Evolutionary conservation across 2,329 filamentous ascomycete species (phyloP), one percentile per base, ranked within the genome.

Genomic region (Colletotrichum shisoi): DNA sequence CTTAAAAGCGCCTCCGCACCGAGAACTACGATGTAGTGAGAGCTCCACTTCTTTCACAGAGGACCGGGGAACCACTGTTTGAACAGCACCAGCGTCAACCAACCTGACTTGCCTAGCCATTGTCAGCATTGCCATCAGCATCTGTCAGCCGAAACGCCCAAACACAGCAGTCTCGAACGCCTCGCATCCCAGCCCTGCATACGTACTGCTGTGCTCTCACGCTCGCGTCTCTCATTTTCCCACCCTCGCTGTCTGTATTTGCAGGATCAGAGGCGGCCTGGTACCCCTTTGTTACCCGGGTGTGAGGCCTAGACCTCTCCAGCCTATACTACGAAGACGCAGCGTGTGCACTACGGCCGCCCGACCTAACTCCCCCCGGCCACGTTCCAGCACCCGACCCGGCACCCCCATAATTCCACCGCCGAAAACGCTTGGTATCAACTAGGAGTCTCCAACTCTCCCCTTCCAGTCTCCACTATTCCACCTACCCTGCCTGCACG

Each of bases 361-460:
- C 51, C n/a, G n/a, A 27, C 49, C 53, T 57, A 57, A 46, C 37
- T 27, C 37, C 49, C 58, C 59, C 59, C 48, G 63, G 57, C 51
- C 24, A 21, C 42, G 58, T 62, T 62, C 58, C 63, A 63, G 58
- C 58, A 49, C n/a, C n/a, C 49, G n/a, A 34, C 27, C n/a, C 49
- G 27, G 49, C 24, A 63, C 63, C 24, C 24, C 24, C 24, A 27
- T 27, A 67, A 63, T 67, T 67, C 44, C 24, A 42, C 60, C 63
- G 60, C 63, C 63, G 63, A 63, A 67, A 52, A 67, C 63, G 63
- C 63, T 61, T 52, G 19, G 37, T 42, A 37, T 42, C 42, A 46
- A 7, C 13, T 17, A 57, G 27, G 42, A 57, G 42, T 46, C 24
- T 34, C 11, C 24, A 34, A 58, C 37, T 37, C 45, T 27, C 48